Evolutionary conservation across 1,139 yeast genomes (phyloP), one percentile per base, ranked within the genome.

Genomic region (Yamadazyma dushanensis): DNA sequence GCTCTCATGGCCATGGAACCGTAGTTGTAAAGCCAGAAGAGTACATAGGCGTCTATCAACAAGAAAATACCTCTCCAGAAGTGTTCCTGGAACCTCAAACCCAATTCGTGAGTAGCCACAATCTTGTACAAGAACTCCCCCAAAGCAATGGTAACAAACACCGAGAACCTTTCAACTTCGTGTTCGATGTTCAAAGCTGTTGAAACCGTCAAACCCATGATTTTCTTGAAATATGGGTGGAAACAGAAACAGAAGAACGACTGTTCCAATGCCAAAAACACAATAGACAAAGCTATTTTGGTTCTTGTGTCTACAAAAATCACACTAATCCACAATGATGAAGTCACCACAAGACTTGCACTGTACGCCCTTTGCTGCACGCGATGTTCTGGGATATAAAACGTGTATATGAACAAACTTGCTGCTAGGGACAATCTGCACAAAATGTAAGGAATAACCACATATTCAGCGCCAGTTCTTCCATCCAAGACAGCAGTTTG

Each of bases 181-280:
- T 80, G 86, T 48, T 80, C 85, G 39, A 81, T 76, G 49, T 79
- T 80, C 40, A 79, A 55, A 0, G 86, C 86, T 0, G 87, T 78
- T 5, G 82, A 72, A 38, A 66, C 69, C 9, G 65, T 67, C 34
- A 74, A 50, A 5, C 61, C 55, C 46, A 78, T 39, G 16, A 57
- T 13, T 32, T 51, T 62, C 48, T 78, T 79, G 36, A 67, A 56
- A 52, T 53, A 49, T 2, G 84, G 83, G 44, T 74, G 80, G 46
- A 63, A 76, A 24, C 65, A 50, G 3, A 63, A 13, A 8, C 47
- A 28, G 43, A 61, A 68, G 3, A 47, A 44, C 1, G 58, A 16
- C 15, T 66, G 66, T 46, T 80, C 87, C 13, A 76, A 40, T 5
- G 57, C 44, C 32, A 76, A 49, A 27, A 70, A 55, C 4, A 64